Evolutionary conservation across 139 green algal species (phyloP), one percentile per base, ranked within the genome.

Genomic region (Micractinium sp.): DNA sequence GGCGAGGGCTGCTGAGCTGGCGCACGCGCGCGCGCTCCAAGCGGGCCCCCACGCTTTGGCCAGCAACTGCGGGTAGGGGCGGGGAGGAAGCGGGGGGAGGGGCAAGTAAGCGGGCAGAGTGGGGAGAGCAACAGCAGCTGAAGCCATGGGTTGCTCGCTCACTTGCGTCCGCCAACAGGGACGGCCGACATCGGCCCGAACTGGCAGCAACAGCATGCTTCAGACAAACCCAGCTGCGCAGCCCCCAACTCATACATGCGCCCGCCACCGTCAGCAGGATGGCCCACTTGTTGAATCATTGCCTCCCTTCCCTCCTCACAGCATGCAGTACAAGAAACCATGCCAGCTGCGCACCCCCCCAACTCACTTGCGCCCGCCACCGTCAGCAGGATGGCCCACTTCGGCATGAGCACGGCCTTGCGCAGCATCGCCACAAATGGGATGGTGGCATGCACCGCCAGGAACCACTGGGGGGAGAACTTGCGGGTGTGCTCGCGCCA

Each of bases 331-430:
- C n/a, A n/a, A n/a, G n/a, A n/a, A 29, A 16, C 4, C 67, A 16
- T 22, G 1, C 67, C 25, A 1, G 4, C 23, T 12, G 3, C 1
- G 1, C 80, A 31, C 3, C 33, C 4, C 33, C 7, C 1, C 12
- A 27, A 81, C 83, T 87, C 83, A 87, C 83, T 90, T 23, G 95
- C 91, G 18, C 94, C 92, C 19, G 88, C 86, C 19, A 98, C 87
- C 3, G 96, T 98, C 61, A 98, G 91, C 27, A 92, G 77, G 27
- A 98, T 95, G 22, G 95, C 96, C 79, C 93, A 96, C 35, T 90
- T 91, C 4, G 96, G 96, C 95, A 98, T 96, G n/a, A 98, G 75
- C 38, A 97, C 93, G 13, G 96, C 96, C 95, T 99, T 98, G 31
- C 97, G 90, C 80, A 98, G 91, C 93, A 97, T 95, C 0, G 94